Base-by-base conservation (phyloP, 257 asterid species). In the Vinca minor region DNA sequence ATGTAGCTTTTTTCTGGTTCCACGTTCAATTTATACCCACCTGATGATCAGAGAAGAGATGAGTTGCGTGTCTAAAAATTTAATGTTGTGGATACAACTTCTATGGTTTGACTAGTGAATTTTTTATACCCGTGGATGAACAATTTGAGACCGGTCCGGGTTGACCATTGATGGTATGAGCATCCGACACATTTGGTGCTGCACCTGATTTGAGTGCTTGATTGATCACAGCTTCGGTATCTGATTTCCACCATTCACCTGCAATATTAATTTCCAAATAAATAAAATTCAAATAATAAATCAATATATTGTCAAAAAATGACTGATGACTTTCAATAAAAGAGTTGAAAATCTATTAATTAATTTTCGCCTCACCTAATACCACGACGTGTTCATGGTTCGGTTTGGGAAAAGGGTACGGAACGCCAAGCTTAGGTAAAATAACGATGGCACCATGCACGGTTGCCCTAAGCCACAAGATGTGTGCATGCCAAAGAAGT, bases 171-270 rank as follows among this genome's bases (percentile, higher is more conserved):
- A 89, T 92, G 0, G 94, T 89, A 83, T 89, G 95, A 67, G 98
- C 95, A 58, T 92, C 96, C 2, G 98, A 92, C 0, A 92, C 95
- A 48, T 92, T 92, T 0, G 98, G 91, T 0, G 96, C 96, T 20
- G 79, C 53, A 25, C 98, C 98, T 1, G 95, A 83, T 25, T 73
- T 78, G 52, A 77, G 18, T 34, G 98, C 98, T 69, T 85, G 81
- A 35, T 82, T 89, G 69, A 87, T 81, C 60, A 92, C 87, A 15
- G 80, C 94, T 70, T 88, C 95, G 0, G 90, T 84, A 63, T 92
- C 95, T 2, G 98, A 87, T 73, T 87, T 92, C 98, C 98, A 92
- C 98, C 98, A 92, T 68, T 92, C 98, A 56, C 78, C 98, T 88
- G 56, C 73, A 66, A 15, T 50, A n/a, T 34, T 34, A 7, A 34